Evolutionary conservation across 345 rosid genomes (phyloP), one percentile per base, ranked within the genome.

Genomic region (Eucalyptus tenuipes): DNA sequence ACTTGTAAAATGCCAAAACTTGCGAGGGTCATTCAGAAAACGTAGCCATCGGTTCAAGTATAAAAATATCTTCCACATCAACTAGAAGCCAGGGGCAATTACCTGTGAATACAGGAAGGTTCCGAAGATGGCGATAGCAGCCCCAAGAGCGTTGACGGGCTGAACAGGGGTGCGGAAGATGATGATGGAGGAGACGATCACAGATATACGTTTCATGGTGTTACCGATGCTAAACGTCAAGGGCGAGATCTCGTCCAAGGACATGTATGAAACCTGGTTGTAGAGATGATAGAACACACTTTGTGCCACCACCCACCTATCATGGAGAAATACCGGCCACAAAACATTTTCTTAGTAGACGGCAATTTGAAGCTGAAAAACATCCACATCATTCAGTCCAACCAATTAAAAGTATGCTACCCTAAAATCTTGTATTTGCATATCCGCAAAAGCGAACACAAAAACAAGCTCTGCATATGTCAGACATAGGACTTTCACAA

Each of bases 81-180:
- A 15, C 50, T 68, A 47, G 85, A 53, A 88, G 61, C 31, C 61
- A 22, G 31, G 31, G 22, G 33, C 44, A 37, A 27, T 81, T 92
- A 97, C 99, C 99, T 98, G 99, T 49, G 99, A 98, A 86, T 98
- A 98, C 91, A 98, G 90, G 98, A 98, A 98, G 86, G 99, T 97
- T 90, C 99, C 99, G 15, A 98, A 94, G 92, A 97, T 87, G 9
- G 99, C 99, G 14, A 98, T 95, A 93, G 99, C 99, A 42, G 99
- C 99, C 89, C 99, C 99, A 85, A 98, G 96, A 31, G 98, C 97
- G 79, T 98, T 98, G 89, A 97, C 89, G 4, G 99, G 99, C 91
- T 92, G 99, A 90, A 98, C 94, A 48, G 99, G 99, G n/a, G 99
- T 97, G 91, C 80, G 99, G 97, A 98, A 98, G 92, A 98, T 96